phyloP scores from a whole-genome alignment of 768 basidiomycete species.

The Mrakia blollopis region DNA sequence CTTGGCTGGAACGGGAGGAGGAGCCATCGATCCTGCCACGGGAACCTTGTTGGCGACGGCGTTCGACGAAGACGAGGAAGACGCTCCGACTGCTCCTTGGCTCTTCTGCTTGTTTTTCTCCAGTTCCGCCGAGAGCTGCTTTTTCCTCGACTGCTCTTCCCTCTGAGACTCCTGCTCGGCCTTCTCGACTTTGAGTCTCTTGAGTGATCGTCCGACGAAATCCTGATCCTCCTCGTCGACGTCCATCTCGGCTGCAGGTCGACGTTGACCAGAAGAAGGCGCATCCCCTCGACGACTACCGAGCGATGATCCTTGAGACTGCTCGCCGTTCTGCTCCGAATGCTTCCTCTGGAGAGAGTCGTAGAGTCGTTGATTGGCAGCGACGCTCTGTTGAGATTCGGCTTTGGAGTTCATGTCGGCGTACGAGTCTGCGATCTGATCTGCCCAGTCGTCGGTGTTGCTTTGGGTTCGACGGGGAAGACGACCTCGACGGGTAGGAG shows the following conservation, averaged over 20 bases:
- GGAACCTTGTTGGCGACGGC: not conserved
- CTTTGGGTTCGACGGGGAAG: not conserved
- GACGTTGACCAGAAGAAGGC: not conserved
- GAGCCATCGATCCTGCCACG: constrained; percentile 3
- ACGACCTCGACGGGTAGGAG: not conserved
- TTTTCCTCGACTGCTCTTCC: constrained; percentile 3
- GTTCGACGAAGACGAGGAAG: not conserved
- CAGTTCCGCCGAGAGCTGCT: constrained; percentile 1
- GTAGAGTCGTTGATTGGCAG: not conserved
- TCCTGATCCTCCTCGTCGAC: not conserved
- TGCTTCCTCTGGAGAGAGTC: not conserved
- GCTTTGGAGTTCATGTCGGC: not conserved
- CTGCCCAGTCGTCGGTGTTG: not conserved
- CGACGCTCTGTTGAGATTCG: constrained; percentile 2
- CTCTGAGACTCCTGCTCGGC: not conserved
- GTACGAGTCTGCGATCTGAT: not conserved
- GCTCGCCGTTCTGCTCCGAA: not conserved
- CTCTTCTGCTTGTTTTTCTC: not conserved
- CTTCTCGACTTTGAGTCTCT: constrained; percentile 3
- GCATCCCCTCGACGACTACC: not conserved
- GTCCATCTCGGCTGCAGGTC: not conserved
- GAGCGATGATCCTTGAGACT: not conserved
- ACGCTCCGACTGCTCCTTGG: not conserved
- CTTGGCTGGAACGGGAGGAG: constrained; percentile 5
- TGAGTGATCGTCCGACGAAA: constrained; percentile 8